Base-by-base conservation (phyloP, 331 rosid genomes). In the Pyrus hybrid region DNA sequence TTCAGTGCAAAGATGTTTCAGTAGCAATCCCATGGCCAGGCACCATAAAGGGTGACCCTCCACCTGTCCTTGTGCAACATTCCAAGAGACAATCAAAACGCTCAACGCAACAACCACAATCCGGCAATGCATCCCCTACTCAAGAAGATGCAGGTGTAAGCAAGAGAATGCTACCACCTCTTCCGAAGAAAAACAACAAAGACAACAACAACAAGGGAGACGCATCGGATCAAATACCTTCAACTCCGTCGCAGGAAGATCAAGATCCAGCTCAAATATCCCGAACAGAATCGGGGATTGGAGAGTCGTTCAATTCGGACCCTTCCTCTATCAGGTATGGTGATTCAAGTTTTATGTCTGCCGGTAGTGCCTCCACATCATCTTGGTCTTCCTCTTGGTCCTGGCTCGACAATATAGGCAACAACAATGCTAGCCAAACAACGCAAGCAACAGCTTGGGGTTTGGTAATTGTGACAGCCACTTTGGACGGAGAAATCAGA, bases 391-490 rank as follows among this genome's bases (percentile, higher is more conserved):
- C 96, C 32, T 83, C 91, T 69, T 83, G 87, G 86, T 79, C 91
- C 6, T 81, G 86, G 79, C 77, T 71, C 28, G 96, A 86, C 51
- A 74, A 22, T 32, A 64, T 64, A 49, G 78, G 83, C 3, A 76
- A 72, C 13, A 67, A 57, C 67, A 69, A 86, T 14, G 85, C 80
- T 4, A 73, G 62, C 53, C 77, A 87, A 12, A 33, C 85, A 11
- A 64, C 67, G 2, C 85, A 87, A 51, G 79, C 90, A 26, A 76
- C 87, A 5, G 97, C 97, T 35, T 94, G 97, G 99, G 97, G 99
- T 18, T 73, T 94, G 86, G 97, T 92, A 20, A 89, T 94, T 74
- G 99, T 92, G 13, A 87, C 97, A 0, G 97, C 96, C 5, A 88
- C 97, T 45, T 67, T 90, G 8, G 96, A 88, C 56, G 99, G 99